Evolutionary conservation across 331 rosid genomes (phyloP), one percentile per base, ranked within the genome.

Genomic region (Saraca asoca): DNA sequence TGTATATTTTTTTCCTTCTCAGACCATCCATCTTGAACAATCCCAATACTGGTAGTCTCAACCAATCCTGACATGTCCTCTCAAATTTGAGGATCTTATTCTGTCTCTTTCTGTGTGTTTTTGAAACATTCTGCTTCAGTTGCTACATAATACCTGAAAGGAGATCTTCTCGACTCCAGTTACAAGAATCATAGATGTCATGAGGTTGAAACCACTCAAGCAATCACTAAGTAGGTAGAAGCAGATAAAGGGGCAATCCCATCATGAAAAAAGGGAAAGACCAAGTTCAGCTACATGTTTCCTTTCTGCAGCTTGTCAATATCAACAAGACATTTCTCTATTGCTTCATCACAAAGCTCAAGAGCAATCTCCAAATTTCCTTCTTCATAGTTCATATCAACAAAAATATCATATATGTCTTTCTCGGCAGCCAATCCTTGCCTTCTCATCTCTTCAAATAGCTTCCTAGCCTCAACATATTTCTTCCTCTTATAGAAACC

Each of bases 391-490:
- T 81, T 85, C 64, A 85, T 63, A 58, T 93, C 91, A 66, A 84
- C 85, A 15, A 92, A 89, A 71, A 85, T 74, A 75, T 75, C 84
- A 78, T 87, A 92, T 69, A 84, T 78, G 73, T 85, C 95, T 74
- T 74, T 85, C 46, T 85, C 88, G 29, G 90, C 89, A 51, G 70
- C 79, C 58, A 89, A 82, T 16, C 93, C 92, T 33, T 64, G 78
- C 31, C 70, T 55, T 73, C 95, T 85, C 96, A 93, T 89, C 85
- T 89, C 98, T 69, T 93, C 90, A 68, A 89, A 89, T 20, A 89
- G 75, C 62, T 84, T 77, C 75, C 91, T 82, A 44, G 94, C 91
- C 74, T 82, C 94, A 67, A 12, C 78, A 66, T 77, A 64, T 74
- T 87, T 89, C 85, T 75, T 89, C 80, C 86, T 87, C 88, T 85